Evolutionary conservation across 2,329 filamentous ascomycete species (phyloP).

Genomic region (Penicillium sp.): DNA sequence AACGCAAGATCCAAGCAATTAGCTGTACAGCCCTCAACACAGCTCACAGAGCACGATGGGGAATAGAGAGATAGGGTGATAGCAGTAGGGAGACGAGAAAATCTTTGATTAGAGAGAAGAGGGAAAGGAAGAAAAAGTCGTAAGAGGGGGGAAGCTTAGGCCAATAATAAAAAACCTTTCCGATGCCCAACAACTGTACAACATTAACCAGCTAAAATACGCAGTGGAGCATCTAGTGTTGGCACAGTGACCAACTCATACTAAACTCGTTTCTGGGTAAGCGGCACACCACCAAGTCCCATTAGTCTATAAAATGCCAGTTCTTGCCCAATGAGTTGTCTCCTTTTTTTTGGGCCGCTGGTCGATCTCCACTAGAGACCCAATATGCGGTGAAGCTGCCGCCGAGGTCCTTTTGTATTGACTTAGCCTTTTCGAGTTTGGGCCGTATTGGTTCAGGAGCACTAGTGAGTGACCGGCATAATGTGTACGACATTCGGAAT

Average conservation of each 20-base stretch:
- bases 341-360: slow-evolving; percentile 11
- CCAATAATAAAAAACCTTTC: slow-evolving; percentile 12
- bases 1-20: slow-evolving; percentile 17
- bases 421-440: background rate
- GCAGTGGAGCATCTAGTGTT: slow-evolving; percentile 15
- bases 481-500: background rate
- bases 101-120: slow-evolving; percentile 7
- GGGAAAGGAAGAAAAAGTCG: slow-evolving; percentile 6
- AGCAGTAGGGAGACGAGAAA: background rate
- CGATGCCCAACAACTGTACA: slow-evolving; percentile 18
- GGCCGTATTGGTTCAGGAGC: background rate
- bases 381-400: slow-evolving; percentile 26
- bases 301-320: background rate
- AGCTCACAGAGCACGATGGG: slow-evolving; percentile 19
- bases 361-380: slow-evolving; percentile 12
- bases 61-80: background rate
- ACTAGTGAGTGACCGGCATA: background rate
- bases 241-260: slow-evolving; percentile 26
- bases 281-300: slow-evolving; percentile 4
- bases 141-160: slow-evolving; percentile 1
- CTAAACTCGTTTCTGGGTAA: slow-evolving; percentile 8
- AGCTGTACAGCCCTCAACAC: slow-evolving; percentile 21
- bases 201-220: slow-evolving; percentile 7
- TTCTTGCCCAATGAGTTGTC: background rate
- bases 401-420: slow-evolving; percentile 13